Evolutionary conservation across 179 eudicot genomes (phyloP), one percentile per base, ranked within the genome.

Genomic region (Spinacia oleracea): DNA sequence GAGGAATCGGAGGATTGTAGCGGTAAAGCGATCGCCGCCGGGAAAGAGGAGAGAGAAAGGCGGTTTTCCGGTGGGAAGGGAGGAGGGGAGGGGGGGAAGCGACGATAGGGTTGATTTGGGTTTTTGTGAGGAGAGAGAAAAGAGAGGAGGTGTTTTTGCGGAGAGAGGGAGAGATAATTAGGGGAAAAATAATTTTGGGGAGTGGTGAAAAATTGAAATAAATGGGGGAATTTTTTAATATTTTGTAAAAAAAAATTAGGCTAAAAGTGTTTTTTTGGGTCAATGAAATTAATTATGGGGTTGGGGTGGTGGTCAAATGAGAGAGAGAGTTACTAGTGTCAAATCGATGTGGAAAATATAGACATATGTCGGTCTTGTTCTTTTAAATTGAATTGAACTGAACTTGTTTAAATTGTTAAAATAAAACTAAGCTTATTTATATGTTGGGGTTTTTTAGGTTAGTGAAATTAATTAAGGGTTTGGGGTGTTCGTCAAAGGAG

Each of bases 101-200:
- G n/a, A 62, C 77, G 87, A 77, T 85, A 85, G 81, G 85, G 87
- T 85, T 82, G 83, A 80, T 82, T 80, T 79, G 86, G 81, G 83
- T 77, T 80, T 45, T 79, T 78, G 78, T 38, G 42, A 35, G 40
- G 78, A 73, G 78, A 81, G 79, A 81, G 79, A 40, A 40, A 35
- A 50, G 66, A 31, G 27, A 40, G 31, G 3, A 12, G 79, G 73
- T 29, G 31, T 42, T 56, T 31, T 74, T 53, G 53, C 16, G 12
- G 70, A 31, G 74, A 43, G 70, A 62, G 59, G 31, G 55, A 70
- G 69, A 68, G 79, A 46, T 25, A 40, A 42, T 14, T 25, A 53
- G 46, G 55, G 34, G 25, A 50, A 40, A 69, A 68, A 42, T 40
- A 66, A 35, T 35, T 66, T 14, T 23, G 70, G 34, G 18, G 31